Evolutionary conservation across 2,329 filamentous ascomycete genomes (phyloP), one percentile per base, ranked within the genome.

Genomic region (Hortaea sp.): DNA sequence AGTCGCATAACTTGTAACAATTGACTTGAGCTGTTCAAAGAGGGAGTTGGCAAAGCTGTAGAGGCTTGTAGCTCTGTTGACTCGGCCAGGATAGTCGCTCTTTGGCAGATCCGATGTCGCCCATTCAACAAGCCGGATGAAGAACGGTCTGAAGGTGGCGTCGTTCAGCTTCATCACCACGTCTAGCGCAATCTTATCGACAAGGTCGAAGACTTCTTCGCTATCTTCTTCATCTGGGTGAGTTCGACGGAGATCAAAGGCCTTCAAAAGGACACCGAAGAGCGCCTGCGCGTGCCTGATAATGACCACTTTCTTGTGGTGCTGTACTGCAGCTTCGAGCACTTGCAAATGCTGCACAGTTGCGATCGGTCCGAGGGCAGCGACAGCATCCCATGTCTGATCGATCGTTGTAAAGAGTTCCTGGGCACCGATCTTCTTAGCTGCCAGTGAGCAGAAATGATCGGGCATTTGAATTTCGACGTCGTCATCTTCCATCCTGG

Each of bases 111-210:
- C 75, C 2, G 72, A 69, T 12, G 72, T 74, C 0, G 84, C 77
- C 85, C 89, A 95, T 47, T 94, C 87, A 40, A 94, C 74, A n/a
- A 95, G 71, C 53, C 84, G 79, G 11, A 81, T 76, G 70, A 97
- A 98, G 52, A 98, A 81, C 1, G 92, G 94, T 9, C 89, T 78
- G 79, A 98, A 98, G 0, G 85, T 81, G 1, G 85, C 82, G 62
- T 98, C 92, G 67, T 95, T 97, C 51, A 98, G 78, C 72, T 97
- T 97, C 72, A 94, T 88, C 45, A 95, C 85, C 81, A 95, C 92
- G 66, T 88, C 85, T 49, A 98, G 77, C 0, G 82, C 79, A 9
- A 84, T 79, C 7, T 83, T 77, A 61, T 87, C 84, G 54, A 86
- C 58, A 6, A 59, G 49, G 5, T 49, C 50, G 34, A 54, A 57